Evolutionary conservation across 371 early-diverging fungal genomes (phyloP).

Genomic region (Thermomucor indicae-seudaticae): DNA sequence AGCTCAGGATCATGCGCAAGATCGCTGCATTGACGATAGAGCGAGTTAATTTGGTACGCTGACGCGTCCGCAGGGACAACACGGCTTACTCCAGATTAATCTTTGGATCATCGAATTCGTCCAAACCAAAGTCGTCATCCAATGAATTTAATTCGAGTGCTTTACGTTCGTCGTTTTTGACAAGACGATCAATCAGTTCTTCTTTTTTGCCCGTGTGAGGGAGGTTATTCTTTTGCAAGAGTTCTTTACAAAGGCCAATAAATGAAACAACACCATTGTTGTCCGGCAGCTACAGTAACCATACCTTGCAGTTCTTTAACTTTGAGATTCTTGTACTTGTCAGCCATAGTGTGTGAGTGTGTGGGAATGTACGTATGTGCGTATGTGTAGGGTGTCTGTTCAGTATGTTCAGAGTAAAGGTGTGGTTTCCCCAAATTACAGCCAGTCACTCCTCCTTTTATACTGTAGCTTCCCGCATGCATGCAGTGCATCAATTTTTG

Average conservation of each 20-base stretch:
- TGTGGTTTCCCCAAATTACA: too few species aligned
- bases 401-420: too few species aligned
- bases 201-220: slow-evolving; percentile 65
- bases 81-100: slow-evolving; percentile 22
- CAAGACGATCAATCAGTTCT: slow-evolving; percentile 58
- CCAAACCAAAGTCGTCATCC: slow-evolving; percentile 40
- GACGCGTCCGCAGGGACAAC: not conserved
- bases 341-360: too few species aligned
- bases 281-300: too few species aligned
- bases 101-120: slow-evolving; percentile 41
- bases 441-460: too few species aligned
- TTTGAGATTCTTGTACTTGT: slow-evolving; percentile 53
- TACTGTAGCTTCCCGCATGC: too few species aligned
- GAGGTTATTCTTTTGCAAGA: slow-evolving; percentile 53
- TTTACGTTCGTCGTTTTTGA: slow-evolving; percentile 53
- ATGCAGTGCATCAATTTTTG: too few species aligned
- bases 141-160: slow-evolving; percentile 42
- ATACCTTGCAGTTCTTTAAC: slow-evolving; percentile 62
- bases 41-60: not conserved
- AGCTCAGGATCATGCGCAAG: slow-evolving; percentile 13
- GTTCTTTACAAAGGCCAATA: slow-evolving; percentile 36
- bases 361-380: too few species aligned
- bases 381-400: too few species aligned
- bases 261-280: too few species aligned
- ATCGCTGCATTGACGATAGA: not conserved